A percentile compares a stretch with the other conserved stretches of the same genome.
phyloP scores from a whole-genome alignment of 2,329 filamentous ascomycete species.

The Fusarium vanettenii region DNA sequence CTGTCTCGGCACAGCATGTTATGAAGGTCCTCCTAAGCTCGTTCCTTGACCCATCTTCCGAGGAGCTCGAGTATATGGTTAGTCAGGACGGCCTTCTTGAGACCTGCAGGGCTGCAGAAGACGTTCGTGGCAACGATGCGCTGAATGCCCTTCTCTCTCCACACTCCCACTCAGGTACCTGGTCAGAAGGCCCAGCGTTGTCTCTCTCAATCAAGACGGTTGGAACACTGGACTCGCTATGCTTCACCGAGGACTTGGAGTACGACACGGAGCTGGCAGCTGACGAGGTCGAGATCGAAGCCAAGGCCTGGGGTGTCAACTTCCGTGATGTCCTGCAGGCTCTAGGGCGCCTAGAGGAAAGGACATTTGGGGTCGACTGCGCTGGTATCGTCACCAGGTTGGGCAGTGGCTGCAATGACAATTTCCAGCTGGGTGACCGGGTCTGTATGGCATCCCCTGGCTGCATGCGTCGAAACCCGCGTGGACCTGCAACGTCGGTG shows the following conservation, averaged over 20 bases:
- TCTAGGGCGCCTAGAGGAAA: constrained; percentile 4
- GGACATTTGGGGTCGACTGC: constrained; percentile 8
- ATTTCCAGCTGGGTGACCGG: neutral
- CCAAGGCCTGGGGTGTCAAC: constrained; percentile 16
- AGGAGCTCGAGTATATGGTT: neutral
- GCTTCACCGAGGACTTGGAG: neutral
- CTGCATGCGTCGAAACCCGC: neutral
- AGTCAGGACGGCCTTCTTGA: neutral
- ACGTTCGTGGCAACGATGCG: neutral
- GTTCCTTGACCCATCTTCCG: neutral
- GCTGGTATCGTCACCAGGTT: constrained; percentile 1
- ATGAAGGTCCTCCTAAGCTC: neutral
- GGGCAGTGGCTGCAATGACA: neutral
- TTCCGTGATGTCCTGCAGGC: constrained; percentile 21
- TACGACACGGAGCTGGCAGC: neutral
- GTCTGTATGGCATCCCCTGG: neutral
- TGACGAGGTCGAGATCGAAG: constrained; percentile 14
- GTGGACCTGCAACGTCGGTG: neutral
- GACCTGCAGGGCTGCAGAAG: neutral
- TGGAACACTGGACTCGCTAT: neutral
- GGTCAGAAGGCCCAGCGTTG: neutral
- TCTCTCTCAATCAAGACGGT: neutral
- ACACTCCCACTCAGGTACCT: neutral
- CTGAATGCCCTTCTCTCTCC: neutral
- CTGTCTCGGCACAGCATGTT: neutral